Base-by-base conservation (phyloP, 2,329 filamentous ascomycete genomes). In the Peltaster fructicola region DNA sequence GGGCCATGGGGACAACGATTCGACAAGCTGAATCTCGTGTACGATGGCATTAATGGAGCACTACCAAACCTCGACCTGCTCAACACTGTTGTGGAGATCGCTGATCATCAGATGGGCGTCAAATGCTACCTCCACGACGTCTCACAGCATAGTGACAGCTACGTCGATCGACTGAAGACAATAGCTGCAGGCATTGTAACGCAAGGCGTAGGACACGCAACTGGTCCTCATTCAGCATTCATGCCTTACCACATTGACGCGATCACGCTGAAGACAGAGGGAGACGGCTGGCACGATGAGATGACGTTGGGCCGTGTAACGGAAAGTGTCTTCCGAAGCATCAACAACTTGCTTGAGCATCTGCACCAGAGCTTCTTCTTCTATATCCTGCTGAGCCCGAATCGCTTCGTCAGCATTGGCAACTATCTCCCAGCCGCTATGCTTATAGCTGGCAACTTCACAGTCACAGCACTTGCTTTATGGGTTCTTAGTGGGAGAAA, bases 281-380 rank as follows among this genome's bases (percentile, higher is more conserved):
- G 85, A 1, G 63, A 85, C 20, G 88, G 88, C 15, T 92, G 82
- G 81, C 81, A 95, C 44, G 88, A 98, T 48, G 88, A 95, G 53
- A 95, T 95, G 80, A 78, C 77, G 7, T 70, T 98, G 46, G 88
- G 88, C 5, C 66, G 84, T 27, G 73, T 84, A 0, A 64, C 95
- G 4, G 88, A 98, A 54, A 82, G 82, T 40, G 67, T 88, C 3
- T 91, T 91, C 50, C 67, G 88, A 41, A 92, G 81, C 48, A 58
- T 98, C 51, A 98, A 98, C 56, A 98, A 98, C 45, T 57, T 98
- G 30, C 65, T 98, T 15, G 88, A 98, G 54, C 84, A 98, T 48
- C 63, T 98, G 32, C 88, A 98, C 48, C 88, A 98, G 55, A 93
- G 84, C 50, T 98, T 98, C 61, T 98, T 98, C 65, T 95, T 98